Conservation (phyloP, 2,329 filamentous ascomycete species). For the Ophiostoma perfectum region DNA sequence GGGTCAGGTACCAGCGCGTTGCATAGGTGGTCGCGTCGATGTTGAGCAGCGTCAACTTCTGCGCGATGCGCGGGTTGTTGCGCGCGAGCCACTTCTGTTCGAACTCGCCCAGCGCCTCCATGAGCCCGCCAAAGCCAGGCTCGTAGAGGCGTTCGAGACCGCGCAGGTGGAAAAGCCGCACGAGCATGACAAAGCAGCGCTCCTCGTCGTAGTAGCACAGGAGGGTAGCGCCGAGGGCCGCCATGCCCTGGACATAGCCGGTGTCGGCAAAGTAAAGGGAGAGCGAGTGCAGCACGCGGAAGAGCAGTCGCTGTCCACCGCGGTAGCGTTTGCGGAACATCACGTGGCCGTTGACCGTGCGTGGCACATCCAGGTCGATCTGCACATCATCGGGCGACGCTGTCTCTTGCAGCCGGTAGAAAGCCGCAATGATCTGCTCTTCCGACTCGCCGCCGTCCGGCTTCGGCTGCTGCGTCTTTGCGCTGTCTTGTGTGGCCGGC, state of each 20-base stretch:
- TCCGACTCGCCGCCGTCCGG: conserved; percentile 57
- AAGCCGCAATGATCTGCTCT: conserved; percentile 63
- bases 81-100: conserved; percentile 74
- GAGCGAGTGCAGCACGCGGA: conserved; percentile 85
- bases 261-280: conserved; percentile 86
- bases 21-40: conserved; percentile 91
- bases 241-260: conserved; percentile 98
- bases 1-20: conserved; percentile 91
- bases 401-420: conserved; percentile 65
- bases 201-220: conserved; percentile 98
- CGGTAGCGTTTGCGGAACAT: conserved; percentile 93
- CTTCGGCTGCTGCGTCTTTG: background rate
- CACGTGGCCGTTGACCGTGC: conserved; percentile 91
- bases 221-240: conserved; percentile 81
- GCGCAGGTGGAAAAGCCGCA: conserved; percentile 85
- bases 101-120: conserved; percentile 80
- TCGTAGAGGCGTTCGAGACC: conserved; percentile 81
- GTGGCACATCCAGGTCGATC: conserved; percentile 93
- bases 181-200: conserved; percentile 88
- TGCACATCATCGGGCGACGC: conserved; percentile 88
- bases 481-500: background rate
- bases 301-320: conserved; percentile 84
- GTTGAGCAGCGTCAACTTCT: conserved; percentile 69
- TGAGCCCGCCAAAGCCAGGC: conserved; percentile 77
- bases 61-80: conserved; percentile 61